phyloP scores from a whole-genome alignment of 169 alveolate genomes.

The Haemoproteus tartakovskyi region DNA sequence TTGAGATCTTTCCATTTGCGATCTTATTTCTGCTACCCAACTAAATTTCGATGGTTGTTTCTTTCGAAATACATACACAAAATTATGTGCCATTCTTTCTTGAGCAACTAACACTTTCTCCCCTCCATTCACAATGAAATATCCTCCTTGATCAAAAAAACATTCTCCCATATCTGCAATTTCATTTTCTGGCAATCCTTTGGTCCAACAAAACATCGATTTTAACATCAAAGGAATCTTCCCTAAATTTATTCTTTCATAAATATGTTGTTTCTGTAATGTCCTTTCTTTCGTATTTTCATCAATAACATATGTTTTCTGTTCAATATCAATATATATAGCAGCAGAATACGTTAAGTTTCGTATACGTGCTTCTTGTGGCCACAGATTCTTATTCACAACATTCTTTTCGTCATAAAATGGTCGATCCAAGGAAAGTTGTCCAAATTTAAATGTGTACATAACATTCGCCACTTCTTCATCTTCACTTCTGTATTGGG shows the following conservation, averaged over 20 bases:
- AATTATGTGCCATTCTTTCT: conserved; percentile 99
- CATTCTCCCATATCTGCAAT: conserved; percentile 82
- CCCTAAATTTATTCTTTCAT: conserved; percentile 90
- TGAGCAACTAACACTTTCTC: conserved; percentile 98
- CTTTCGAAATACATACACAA: conserved; percentile 96
- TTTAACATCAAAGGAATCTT: conserved; percentile 97
- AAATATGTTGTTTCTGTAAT: too few species aligned
- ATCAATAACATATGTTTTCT: conserved; percentile 93
- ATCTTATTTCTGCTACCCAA: conserved; percentile 97
- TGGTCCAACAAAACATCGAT: conserved; percentile 86
- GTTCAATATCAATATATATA: conserved; percentile 93
- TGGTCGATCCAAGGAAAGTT: conserved; percentile 88
- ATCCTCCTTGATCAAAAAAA: conserved; percentile 98
- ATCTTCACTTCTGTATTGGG: too few species aligned
- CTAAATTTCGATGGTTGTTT: conserved; percentile 95
- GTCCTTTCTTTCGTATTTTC: conserved; percentile 77
- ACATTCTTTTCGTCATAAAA: conserved; percentile 85
- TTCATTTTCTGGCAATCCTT: conserved; percentile 64
- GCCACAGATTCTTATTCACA: conserved; percentile 84
- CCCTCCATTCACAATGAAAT: conserved; percentile 97
- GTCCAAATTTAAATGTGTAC: conserved; percentile 86
- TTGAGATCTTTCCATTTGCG: conserved; percentile 91
- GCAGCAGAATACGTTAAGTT: conserved; percentile 98
- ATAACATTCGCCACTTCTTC: too few species aligned
- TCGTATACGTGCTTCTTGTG: conserved; percentile 96